phyloP scores from a whole-genome alignment of 495 filamentous ascomycete genomes.

The Neurospora sp. region DNA sequence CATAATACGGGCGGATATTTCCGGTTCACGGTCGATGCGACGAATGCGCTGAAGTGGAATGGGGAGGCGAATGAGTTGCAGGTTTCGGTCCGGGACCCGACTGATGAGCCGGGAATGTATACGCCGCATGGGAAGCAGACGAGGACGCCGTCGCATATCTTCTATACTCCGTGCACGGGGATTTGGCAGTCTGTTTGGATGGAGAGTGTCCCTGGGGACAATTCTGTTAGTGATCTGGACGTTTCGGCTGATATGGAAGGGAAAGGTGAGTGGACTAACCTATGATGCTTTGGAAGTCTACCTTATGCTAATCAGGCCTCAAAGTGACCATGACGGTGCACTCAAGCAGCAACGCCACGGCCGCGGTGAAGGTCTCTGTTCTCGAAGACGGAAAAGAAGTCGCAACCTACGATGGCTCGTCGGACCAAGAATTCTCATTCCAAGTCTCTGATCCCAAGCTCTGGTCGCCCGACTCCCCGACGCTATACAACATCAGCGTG shows the following conservation, averaged over 20 bases:
- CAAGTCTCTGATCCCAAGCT: constrained; percentile 36
- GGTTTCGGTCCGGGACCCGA: constrained; percentile 57
- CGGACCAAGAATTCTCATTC: constrained; percentile 42
- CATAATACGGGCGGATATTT: constrained; percentile 54
- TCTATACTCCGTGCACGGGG: constrained; percentile 57
- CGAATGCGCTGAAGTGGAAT: constrained; percentile 27
- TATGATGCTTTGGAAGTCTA: not conserved
- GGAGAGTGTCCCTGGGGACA: constrained; percentile 41
- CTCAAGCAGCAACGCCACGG: constrained; percentile 16
- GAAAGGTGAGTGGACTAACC: constrained; percentile 29
- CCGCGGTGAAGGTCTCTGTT: constrained; percentile 33
- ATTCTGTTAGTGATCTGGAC: constrained; percentile 46
- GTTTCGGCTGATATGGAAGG: constrained; percentile 50
- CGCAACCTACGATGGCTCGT: constrained; percentile 17
- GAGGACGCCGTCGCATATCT: constrained; percentile 48
- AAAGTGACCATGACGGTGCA: constrained; percentile 39
- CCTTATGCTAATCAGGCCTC: not conserved
- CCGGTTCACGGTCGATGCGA: constrained; percentile 50
- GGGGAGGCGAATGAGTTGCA: constrained; percentile 41
- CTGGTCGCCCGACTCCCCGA: constrained; percentile 53
- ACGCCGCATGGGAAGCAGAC: constrained; percentile 59
- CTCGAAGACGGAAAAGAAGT: constrained; percentile 23
- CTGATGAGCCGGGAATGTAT: constrained; percentile 35
- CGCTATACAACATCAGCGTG: constrained; percentile 51
- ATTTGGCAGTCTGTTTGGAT: constrained; percentile 66